Conservation (phyloP, 192 early-diverging fungal species). For the Coemansia sp. region DNA sequence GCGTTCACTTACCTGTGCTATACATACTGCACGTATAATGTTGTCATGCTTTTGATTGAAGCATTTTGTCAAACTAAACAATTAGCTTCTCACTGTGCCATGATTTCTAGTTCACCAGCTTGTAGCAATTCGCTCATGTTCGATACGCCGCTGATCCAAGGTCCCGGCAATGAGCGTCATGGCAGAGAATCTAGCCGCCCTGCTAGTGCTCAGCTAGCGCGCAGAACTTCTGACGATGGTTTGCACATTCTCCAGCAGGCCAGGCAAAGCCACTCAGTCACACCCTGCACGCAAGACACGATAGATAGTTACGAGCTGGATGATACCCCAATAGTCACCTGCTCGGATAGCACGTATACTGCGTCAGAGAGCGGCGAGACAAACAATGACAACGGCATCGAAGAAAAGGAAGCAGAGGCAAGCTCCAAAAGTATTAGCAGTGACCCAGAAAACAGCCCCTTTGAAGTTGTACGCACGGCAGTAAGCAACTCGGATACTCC, state of each 20-base stretch:
- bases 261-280: not conserved
- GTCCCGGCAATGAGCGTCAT: not conserved
- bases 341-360: slow-evolving; percentile 25
- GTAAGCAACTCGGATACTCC: slow-evolving; percentile 71
- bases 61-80: not conserved
- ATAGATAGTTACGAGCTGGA: not conserved
- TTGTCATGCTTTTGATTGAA: not conserved
- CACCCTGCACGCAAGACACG: slow-evolving; percentile 3
- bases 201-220: not conserved
- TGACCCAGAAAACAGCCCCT: slow-evolving; percentile 56
- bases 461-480: slow-evolving; percentile 70
- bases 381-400: not conserved
- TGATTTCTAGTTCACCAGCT: not conserved
- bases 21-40: not conserved
- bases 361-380: slow-evolving; percentile 17
- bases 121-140: not conserved
- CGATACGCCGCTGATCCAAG: not conserved
- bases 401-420: not conserved
- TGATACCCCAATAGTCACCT: slow-evolving; percentile 5
- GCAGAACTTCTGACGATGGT: not conserved
- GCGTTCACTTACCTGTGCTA: not conserved
- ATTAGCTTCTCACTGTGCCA: not conserved
- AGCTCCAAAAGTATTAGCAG: not conserved
- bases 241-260: not conserved
- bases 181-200: not conserved